phyloP scores from a whole-genome alignment of 345 rosid species.

The Iberis pinnata region DNA sequence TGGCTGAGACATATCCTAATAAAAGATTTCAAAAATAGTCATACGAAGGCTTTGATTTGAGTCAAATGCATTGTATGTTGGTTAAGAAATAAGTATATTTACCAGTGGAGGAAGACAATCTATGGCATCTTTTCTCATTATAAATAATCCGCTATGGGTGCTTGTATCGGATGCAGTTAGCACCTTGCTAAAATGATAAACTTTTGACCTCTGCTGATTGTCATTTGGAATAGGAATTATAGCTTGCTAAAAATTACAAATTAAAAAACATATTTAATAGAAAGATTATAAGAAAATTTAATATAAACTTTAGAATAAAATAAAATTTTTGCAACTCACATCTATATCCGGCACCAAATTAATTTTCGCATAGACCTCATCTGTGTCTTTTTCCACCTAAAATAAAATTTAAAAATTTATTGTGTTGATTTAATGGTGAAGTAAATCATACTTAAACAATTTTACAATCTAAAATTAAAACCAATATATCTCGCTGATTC shows the following conservation, averaged over 20 bases:
- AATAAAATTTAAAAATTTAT: not conserved
- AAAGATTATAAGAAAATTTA: not conserved
- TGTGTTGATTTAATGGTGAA: too few species aligned
- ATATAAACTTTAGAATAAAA: not conserved
- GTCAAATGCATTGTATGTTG: not conserved
- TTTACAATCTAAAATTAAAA: not conserved
- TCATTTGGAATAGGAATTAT: not conserved
- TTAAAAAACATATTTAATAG: not conserved
- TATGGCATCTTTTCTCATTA: not conserved
- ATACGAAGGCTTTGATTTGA: not conserved
- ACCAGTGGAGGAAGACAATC: slow-evolving; percentile 1
- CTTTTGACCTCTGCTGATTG: not conserved
- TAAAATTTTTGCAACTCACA: slow-evolving; percentile 43
- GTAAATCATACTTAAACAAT: too few species aligned
- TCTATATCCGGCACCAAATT: slow-evolving; percentile 38
- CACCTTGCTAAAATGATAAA: not conserved
- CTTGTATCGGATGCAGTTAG: not conserved
- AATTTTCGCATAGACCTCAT: slow-evolving; percentile 50
- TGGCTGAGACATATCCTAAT: not conserved
- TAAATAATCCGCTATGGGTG: not conserved
- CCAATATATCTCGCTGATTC: too few species aligned
- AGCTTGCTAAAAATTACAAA: not conserved
- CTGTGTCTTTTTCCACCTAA: slow-evolving; percentile 48
- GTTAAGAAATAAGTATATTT: not conserved
- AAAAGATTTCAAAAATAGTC: not conserved